Evolutionary conservation across 148 eudicot genomes (phyloP), one percentile per base, ranked within the genome.

Genomic region (Oxyria digyna): DNA sequence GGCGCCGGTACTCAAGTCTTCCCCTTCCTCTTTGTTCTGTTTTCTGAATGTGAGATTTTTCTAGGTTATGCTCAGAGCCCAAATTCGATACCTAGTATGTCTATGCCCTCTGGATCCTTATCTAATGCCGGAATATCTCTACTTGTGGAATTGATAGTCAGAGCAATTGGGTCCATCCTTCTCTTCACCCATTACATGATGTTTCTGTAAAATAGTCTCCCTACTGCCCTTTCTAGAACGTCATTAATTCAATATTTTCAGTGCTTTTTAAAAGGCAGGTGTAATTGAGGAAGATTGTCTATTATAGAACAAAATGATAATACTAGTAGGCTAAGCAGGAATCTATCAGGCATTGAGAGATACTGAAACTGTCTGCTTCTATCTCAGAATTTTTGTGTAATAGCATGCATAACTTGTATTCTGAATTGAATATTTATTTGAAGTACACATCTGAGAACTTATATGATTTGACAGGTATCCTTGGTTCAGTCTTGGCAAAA

Each of bases 1-100:
- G 98, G 98, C 67, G 98, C 98, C 82, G 96, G 98, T 90, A 13
- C 50, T 31, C 38, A n/a, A n/a, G n/a, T n/a, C n/a, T n/a, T n/a
- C 18, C 31, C 26, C 26, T 54, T 43, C 27, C 40, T 9, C 12
- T 11, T 42, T 45, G 54, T 49, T 33, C 2, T 15, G 11, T 20
- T 42, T 46, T 49, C 35, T 20, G 40, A 46, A n/a, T 31, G 20
- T 48, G 14, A 46, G 40, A 31, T 69, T 29, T 6, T 20, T 17
- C 6, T 14, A 12, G 18, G 52, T 46, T n/a, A 46, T 46, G 23
- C 15, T 43, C n/a, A 43, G 15, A 20, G 11, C 17, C 42, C 42
- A 8, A 65, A 32, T 37, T 32, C 17, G n/a, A 17, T 42, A 35
- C n/a, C n/a, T n/a, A 33, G 10, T 33, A 32, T 65, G 3, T 65